Evolutionary conservation across 768 basidiomycete genomes (phyloP).

Genomic region (Russula ochroleuca): DNA sequence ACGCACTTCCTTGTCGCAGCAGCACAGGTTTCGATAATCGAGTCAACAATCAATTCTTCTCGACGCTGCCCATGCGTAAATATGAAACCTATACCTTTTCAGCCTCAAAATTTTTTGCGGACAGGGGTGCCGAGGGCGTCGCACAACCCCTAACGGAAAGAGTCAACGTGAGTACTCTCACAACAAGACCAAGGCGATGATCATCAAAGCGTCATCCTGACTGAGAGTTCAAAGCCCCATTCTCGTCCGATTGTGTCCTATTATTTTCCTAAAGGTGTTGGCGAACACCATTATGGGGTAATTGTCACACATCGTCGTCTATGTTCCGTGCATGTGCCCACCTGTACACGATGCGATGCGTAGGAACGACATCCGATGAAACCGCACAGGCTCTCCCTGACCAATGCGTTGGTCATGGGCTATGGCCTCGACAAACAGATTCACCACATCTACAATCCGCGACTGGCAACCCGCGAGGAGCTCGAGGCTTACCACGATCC

Average conservation of each 20-base stretch:
- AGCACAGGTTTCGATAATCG: neutral
- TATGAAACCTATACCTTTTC: constrained; percentile 54
- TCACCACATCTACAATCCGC: constrained; percentile 85
- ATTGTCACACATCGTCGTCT: constrained; percentile 12
- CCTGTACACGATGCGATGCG: constrained; percentile 7
- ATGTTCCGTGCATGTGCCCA: constrained; percentile 13
- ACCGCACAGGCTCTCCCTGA: constrained; percentile 91
- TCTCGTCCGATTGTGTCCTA: constrained; percentile 91
- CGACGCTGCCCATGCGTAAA: constrained; percentile 16
- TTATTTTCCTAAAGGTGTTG: constrained; percentile 91
- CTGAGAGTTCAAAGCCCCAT: constrained; percentile 49
- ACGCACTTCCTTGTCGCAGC: no score
- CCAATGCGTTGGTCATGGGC: constrained; percentile 92
- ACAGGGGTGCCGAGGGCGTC: constrained; percentile 63
- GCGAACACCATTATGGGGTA: constrained; percentile 96
- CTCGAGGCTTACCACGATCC: constrained; percentile 88
- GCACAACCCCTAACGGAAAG: constrained; percentile 78
- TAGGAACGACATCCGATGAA: constrained; percentile 99
- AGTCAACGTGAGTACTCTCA: constrained; percentile 62
- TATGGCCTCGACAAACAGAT: constrained; percentile 96
- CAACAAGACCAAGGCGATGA: neutral
- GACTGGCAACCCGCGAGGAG: constrained; percentile 84
- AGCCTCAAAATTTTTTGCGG: constrained; percentile 67
- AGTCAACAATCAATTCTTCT: neutral
- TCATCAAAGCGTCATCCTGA: neutral